Conservation (phyloP, 805 yeast species). For the Teunomyces stri region DNA sequence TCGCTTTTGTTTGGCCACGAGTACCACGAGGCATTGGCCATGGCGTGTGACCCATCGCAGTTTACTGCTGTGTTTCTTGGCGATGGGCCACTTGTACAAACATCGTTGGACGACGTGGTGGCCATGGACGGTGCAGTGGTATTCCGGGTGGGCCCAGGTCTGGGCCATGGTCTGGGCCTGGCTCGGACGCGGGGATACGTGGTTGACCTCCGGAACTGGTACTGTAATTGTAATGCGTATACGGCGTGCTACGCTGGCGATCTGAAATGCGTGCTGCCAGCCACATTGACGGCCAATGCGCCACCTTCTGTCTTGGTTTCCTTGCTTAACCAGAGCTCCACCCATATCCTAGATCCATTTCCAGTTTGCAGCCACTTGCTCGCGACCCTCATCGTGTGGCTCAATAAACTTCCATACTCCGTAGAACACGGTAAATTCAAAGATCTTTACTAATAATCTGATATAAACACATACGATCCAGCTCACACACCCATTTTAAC, state of each 20-base stretch:
- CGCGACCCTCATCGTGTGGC: constrained; percentile 6
- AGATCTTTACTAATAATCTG: not conserved
- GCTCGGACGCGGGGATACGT: not conserved
- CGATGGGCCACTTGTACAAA: not conserved
- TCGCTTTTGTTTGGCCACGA: not conserved
- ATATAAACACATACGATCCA: not conserved
- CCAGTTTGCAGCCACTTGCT: constrained; percentile 15
- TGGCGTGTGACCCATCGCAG: not conserved
- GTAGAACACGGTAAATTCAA: not conserved
- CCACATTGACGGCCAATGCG: not conserved
- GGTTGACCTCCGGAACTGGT: constrained; percentile 5
- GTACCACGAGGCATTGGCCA: not conserved
- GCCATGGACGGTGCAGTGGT: not conserved
- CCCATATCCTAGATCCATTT: constrained; percentile 5
- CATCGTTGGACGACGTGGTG: not conserved
- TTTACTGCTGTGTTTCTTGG: not conserved
- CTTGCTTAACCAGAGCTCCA: not conserved
- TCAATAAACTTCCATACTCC: constrained; percentile 1
- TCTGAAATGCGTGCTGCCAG: not conserved
- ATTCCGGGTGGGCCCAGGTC: not conserved
- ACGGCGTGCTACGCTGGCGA: not conserved
- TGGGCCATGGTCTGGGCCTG: too few species aligned
- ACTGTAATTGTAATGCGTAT: constrained; percentile 1
- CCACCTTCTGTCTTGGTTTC: not conserved
- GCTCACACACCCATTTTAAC: not conserved